Evolutionary conservation across 2,329 filamentous ascomycete genomes (phyloP), one percentile per base, ranked within the genome.

Genomic region (Fusarium caatingaense): DNA sequence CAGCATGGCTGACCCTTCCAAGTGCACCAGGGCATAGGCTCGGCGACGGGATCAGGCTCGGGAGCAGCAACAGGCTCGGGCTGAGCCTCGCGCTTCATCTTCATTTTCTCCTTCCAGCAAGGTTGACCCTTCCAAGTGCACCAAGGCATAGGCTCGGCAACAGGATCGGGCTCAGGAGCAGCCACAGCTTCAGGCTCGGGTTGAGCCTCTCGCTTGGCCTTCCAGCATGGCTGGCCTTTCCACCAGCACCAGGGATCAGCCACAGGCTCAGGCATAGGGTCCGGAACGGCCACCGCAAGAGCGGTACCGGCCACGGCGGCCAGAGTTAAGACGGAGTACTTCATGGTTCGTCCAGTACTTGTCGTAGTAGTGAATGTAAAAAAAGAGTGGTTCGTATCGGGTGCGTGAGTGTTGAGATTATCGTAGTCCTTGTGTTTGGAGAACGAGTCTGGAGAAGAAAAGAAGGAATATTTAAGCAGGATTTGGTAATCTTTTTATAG

Each of bases 171-270:
- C 25, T 65, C 58, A 2, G 69, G 59, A 25, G 56, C 68, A 41
- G 73, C 67, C 5, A 54, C n/a, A 3, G 37, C 49, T 3, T 70
- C 69, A 13, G 61, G 48, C 5, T 66, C 53, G 16, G 60, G 20
- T 6, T 49, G 15, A 18, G 46, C 28, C 21, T 44, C 28, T 30
- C 54, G 54, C 74, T 80, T 82, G 45, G 76, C 77, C 72, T 81
- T 81, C 72, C 75, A 77, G 76, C 83, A 85, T 8, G 76, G 71
- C 53, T 80, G 76, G 21, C 83, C 82, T 11, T 76, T 76, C 40
- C 76, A 73, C 56, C 77, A 68, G 71, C 83, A 84, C 69, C 77
- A 78, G 0, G 57, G 57, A 13, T 60, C 53, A 4, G 57, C 57
- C 5, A 58, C 44, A 6, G 76, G 74, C 45, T 74, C 66, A 15